Base-by-base conservation (phyloP, 768 basidiomycete species). In the Pholiota molesta region DNA sequence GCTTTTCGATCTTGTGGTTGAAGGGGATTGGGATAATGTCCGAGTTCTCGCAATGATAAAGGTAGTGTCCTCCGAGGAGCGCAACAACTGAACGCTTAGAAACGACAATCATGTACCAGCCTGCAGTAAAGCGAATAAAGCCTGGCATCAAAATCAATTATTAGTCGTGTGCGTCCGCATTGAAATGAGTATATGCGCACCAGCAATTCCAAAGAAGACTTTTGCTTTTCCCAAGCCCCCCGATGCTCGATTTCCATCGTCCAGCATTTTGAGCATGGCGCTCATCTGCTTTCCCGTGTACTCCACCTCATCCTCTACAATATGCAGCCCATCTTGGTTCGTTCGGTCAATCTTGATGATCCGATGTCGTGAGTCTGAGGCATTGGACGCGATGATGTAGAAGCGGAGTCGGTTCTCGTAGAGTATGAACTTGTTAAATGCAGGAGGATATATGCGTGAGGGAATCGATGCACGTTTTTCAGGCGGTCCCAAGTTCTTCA, bases 311-410 rank as follows among this genome's bases (percentile, higher is more conserved):
- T 98, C 97, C 67, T 98, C 95, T 26, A 94, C 81, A 3, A 97
- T 86, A 26, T 77, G 76, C 11, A 97, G 80, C 63, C 91, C 88
- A 29, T 87, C 85, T 59, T 88, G 89, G 0, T 86, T 83, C 1
- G 92, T 95, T 42, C 97, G 82, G 74, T 99, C 95, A 57, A 99
- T 89, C 79, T 95, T 97, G 70, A 98, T 85, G 59, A 99, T 93
- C 19, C 92, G 86, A 71, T 97, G 95, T 1, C 91, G 85, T 0
- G 93, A 91, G 62, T 94, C 93, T 17, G 91, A 87, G 0, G 93
- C 85, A 76, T 95, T 95, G 44, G 92, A 95, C 2, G 92, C 95
- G 62, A 98, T 87, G 57, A 99, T 86, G 77, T 88, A 98, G 82
- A 97, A 95, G 17, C 94, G 89, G 23, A 89, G 82, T 59, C 88